Conservation (phyloP, 1,139 yeast species). For the Yamadazyma conglobata region DNA sequence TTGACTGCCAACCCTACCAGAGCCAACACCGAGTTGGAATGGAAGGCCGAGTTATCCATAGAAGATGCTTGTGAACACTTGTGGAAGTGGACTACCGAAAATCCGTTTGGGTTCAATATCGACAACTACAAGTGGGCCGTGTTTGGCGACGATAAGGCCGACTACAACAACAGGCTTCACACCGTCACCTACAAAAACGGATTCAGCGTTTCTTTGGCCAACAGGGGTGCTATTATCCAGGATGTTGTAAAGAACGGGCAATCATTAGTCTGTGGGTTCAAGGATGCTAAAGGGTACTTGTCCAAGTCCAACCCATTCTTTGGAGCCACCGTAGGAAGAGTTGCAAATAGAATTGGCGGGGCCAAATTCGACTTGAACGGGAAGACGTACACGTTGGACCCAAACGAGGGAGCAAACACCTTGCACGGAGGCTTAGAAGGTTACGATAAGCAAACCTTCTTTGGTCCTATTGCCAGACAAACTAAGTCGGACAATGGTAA, state of each 20-base stretch:
- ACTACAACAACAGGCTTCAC: conserved; percentile 39
- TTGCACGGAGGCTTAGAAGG: conserved; percentile 55
- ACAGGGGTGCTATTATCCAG: conserved; percentile 53
- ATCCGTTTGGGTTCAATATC: conserved; percentile 60
- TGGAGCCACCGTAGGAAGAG: conserved; percentile 64
- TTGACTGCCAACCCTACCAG: conserved; percentile 70
- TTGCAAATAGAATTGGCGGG: conserved; percentile 55
- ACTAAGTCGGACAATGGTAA: conserved; percentile 24
- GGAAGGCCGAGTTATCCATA: conserved; percentile 58
- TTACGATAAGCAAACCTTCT: conserved; percentile 46
- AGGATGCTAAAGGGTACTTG: conserved; percentile 33
- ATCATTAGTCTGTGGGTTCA: conserved; percentile 33
- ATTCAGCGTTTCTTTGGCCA: conserved; percentile 44
- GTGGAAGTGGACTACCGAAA: conserved; percentile 74
- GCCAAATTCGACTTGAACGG: conserved; percentile 45
- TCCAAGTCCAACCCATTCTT: conserved; percentile 45
- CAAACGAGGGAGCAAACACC: conserved; percentile 42
- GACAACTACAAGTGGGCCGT: conserved; percentile 35
- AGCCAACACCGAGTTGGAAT: conserved; percentile 62
- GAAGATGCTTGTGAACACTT: conserved; percentile 68
- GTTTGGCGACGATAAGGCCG: conserved; percentile 21
- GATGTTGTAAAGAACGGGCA: conserved; percentile 33
- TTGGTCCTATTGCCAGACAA: conserved; percentile 48
- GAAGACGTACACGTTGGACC: conserved; percentile 33
- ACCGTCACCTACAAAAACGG: conserved; percentile 30